phyloP scores from a whole-genome alignment of 441 rosid genomes.

The Gossypium davidsonii region DNA sequence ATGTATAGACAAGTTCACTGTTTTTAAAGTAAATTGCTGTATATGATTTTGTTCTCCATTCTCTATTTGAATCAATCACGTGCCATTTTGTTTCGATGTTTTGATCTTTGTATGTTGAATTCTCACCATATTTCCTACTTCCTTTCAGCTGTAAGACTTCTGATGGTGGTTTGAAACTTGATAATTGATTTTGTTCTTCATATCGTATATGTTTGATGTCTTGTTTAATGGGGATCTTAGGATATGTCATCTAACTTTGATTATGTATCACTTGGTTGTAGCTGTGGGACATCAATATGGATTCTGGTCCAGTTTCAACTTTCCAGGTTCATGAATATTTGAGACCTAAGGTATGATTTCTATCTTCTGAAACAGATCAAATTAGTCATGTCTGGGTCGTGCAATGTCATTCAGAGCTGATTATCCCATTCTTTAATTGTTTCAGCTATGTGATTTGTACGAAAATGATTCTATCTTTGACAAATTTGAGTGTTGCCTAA shows the following conservation, averaged over 20 bases:
- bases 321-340: constrained; percentile 75
- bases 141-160: neutral
- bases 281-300: constrained; percentile 86
- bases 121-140: neutral
- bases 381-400: neutral
- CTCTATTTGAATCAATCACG: neutral
- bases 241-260: neutral
- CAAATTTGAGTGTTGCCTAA: constrained; percentile 72
- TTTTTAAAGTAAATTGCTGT: neutral
- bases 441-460: constrained; percentile 65
- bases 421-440: neutral
- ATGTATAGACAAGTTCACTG: neutral
- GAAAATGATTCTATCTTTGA: constrained; percentile 79
- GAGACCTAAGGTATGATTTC: constrained; percentile 53
- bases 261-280: constrained; percentile 21
- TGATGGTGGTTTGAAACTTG: neutral
- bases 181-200: neutral
- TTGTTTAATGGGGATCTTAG: neutral
- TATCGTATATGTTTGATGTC: neutral
- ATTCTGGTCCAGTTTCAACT: constrained; percentile 73
- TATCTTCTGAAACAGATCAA: constrained; percentile 9
- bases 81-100: neutral
- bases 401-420: neutral
- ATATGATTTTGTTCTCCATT: neutral
- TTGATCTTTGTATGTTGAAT: neutral